Base-by-base conservation (phyloP, 2,329 filamentous ascomycete genomes). In the Aspergillus sp. region DNA sequence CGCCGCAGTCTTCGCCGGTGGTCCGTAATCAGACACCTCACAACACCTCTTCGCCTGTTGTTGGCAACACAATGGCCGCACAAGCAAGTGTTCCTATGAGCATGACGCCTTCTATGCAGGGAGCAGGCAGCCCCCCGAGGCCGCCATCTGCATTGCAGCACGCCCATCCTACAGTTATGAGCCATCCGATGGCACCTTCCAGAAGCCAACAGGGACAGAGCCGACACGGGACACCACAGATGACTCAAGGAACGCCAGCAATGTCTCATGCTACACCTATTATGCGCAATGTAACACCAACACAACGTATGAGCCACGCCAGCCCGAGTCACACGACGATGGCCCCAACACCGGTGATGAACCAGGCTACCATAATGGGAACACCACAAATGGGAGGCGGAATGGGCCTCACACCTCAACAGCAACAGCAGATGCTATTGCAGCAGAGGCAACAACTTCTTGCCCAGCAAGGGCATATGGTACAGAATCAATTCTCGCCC, bases 11-110 rank as follows among this genome's bases (percentile, higher is more conserved):
- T 10, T 81, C 80, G 19, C 80, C 80, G 1, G 70, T 82, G 54
- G 74, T 81, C 61, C 77, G 80, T 54, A 79, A 81, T 59, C 76
- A 77, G 59, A 82, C 80, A 19, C 80, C 80, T 23, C 79, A 78
- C 61, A 74, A 69, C 55, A 76, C 70, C 38, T 81, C 80, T 8
- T 82, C 80, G 15, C 80, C 80, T 13, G 63, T 80, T 17, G 75
- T 78, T 64, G 75, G 76, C 48, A 76, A 66, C 65, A 65, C 71
- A 32, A 77, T 78, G 69, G 72, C 66, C 28, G 64, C 72, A 21
- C 78, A 79, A 68, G 71, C 74, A 32, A 71, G 72, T 17, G 74
- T 80, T 47, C 74, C 79, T 5, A 81, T 82, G 79, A 76, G 73
- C 41, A 74, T 80, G 63, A 79, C 74, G 19, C 72, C 75, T 49